Percentiles rank a stretch among this genome's conserved stretches.
Conservation (phyloP, 345 rosid genomes). For the Rubroshorea leprosula region DNA sequence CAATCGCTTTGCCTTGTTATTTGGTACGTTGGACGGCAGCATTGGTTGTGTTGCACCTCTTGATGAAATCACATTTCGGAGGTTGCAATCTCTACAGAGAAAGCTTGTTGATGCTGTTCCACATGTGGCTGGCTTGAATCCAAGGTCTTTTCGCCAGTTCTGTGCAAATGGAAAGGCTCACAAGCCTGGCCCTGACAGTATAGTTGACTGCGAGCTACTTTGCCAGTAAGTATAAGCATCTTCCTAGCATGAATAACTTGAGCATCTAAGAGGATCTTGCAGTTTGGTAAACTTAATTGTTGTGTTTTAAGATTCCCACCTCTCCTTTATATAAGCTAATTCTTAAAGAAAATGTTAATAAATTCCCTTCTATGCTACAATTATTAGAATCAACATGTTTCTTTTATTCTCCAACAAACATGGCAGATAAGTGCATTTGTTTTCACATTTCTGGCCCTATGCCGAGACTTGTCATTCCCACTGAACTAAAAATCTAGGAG, state of each 20-base stretch:
- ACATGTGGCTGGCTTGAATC: constrained; percentile 91
- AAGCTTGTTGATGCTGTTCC: constrained; percentile 89
- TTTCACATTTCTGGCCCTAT: too few species aligned
- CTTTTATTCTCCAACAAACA: too few species aligned
- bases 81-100: constrained; percentile 85
- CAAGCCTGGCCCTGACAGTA: constrained; percentile 92
- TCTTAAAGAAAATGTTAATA: too few species aligned
- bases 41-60: constrained; percentile 93
- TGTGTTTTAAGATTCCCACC: not conserved
- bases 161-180: constrained; percentile 73
- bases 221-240: constrained; percentile 63
- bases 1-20: constrained; percentile 80
- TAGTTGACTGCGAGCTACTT: constrained; percentile 90
- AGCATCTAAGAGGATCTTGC: not conserved
- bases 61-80: constrained; percentile 85
- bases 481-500: too few species aligned
- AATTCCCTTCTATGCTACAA: too few species aligned
- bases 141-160: constrained; percentile 89
- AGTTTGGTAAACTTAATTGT: not conserved
- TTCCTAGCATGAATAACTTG: not conserved
- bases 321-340: too few species aligned
- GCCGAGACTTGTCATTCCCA: too few species aligned
- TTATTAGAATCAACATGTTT: too few species aligned
- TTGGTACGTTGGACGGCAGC: constrained; percentile 93
- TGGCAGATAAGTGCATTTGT: too few species aligned